phyloP scores from a whole-genome alignment of 2,329 filamentous ascomycete genomes.

The Plenodomus tracheiphilus region DNA sequence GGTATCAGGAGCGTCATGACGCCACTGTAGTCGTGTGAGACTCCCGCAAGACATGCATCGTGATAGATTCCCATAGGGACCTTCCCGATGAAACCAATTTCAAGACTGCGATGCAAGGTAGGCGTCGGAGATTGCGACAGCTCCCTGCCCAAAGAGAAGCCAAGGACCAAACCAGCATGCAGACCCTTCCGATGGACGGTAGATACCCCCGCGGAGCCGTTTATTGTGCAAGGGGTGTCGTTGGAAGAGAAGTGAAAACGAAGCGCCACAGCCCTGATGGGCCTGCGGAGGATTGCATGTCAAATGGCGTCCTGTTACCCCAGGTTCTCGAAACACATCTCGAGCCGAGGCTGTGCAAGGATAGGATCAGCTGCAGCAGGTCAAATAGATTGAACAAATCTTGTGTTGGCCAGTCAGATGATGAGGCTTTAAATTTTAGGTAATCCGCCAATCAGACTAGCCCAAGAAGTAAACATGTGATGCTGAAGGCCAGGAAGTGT shows the following conservation, averaged over 20 bases:
- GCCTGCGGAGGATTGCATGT: conserved; percentile 25
- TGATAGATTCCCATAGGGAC: conserved; percentile 7
- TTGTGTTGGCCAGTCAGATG: conserved; percentile 26
- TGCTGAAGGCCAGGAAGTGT: neutral
- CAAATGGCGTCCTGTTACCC: conserved; percentile 9
- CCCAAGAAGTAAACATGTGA: neutral
- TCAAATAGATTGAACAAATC: conserved; percentile 24
- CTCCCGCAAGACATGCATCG: conserved; percentile 18
- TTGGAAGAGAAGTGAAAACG: conserved; percentile 15
- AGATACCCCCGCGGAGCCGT: neutral
- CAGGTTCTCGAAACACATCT: conserved; percentile 9
- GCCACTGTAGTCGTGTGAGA: conserved; percentile 24
- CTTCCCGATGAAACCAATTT: conserved; percentile 12
- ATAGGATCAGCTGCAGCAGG: conserved; percentile 25
- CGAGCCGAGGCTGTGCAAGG: conserved; percentile 15
- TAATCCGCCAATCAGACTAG: conserved; percentile 10
- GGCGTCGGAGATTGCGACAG: neutral
- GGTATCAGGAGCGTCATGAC: neutral
- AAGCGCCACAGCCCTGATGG: conserved; percentile 16
- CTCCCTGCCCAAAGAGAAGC: neutral
- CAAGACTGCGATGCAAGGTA: neutral
- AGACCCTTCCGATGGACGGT: too few species aligned
- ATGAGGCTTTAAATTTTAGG: conserved; percentile 8
- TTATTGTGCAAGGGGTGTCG: conserved; percentile 6
- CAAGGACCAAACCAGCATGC: too few species aligned